Base-by-base conservation (phyloP, 2,329 filamentous ascomycete genomes). In the Apiospora koreana region DNA sequence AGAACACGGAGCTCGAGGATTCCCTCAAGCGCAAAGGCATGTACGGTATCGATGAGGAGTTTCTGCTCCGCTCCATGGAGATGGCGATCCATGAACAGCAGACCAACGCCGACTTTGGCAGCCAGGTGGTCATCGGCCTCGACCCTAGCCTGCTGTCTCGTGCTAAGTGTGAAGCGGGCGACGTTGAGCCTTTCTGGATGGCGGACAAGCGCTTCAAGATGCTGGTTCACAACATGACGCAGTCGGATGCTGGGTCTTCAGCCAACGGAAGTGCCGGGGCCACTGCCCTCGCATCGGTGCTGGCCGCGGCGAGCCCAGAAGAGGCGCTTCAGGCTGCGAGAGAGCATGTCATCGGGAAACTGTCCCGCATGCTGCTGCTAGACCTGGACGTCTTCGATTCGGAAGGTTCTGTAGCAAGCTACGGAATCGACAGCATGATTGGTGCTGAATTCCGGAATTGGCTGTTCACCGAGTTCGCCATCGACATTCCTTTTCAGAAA, bases 401-500 rank as follows among this genome's bases (percentile, higher is more conserved):
- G 1, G 70, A 73, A 6, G 73, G 72, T 10, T 77, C 77, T 6
- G 73, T 82, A n/a, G 78, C 76, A 3, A 72, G 68, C 23, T 80
- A 81, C 67, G 80, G 80, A 1, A 67, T 82, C 1, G 81, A 82
- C 71, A 79, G 76, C 72, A 81, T 82, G 80, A 76, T 81, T 23
- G 80, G 78, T 1, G 77, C 79, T 1, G 80, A 82, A 74, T 68
- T 82, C 50, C 74, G 80, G 28, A 80, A 76, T 41, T 80, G 80
- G 78, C 72, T 81, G 23, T 81, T 80, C 75, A 78, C 76, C 54
- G 79, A 81, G 71, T 79, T 76, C 45, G 74, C 77, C 21, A 73
- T 83, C 1, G 81, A 84, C 70, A 75, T 82, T 42, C 80, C 80
- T 1, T 82, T 83, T 69, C 80, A 81, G 74, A 75, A 81, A 69